These are phyloP conservation scores for Calonectria leucothoes DNA, from an alignment of 2,329 filamentous ascomycete species.

Conservation along the genomic window DNA sequence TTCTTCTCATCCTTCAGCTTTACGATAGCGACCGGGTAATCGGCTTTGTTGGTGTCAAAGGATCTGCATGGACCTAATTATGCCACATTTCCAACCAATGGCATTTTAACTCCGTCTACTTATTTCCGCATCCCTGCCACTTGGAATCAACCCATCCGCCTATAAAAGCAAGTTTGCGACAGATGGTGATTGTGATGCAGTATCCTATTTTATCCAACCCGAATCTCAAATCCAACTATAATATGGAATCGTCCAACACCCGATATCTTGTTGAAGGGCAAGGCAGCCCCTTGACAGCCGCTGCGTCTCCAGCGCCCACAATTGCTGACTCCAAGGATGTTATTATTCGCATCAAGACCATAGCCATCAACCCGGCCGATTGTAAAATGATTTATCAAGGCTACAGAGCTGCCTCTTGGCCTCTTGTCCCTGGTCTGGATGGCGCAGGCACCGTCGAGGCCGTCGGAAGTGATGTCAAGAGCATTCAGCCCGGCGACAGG, in stretches of 20 bases:
- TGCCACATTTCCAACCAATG: not conserved
- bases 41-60: not conserved
- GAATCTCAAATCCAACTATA: not conserved
- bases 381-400: conserved; percentile 10
- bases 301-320: not conserved
- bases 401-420: not conserved
- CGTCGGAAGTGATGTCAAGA: not conserved
- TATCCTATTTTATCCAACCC: not conserved
- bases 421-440: not conserved
- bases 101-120: not conserved
- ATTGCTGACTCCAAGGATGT: not conserved
- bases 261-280: not conserved
- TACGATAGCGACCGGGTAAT: not conserved
- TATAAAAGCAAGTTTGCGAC: not conserved
- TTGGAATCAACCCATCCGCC: not conserved
- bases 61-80: not conserved
- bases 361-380: conserved; percentile 8
- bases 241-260: not conserved
- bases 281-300: not conserved
- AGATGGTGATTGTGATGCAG: not conserved
- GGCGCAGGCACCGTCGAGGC: not conserved
- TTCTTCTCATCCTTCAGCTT: not conserved
- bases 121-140: not conserved
- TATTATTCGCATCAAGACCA: not conserved
- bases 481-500: not conserved